phyloP scores from a whole-genome alignment of 257 asterid genomes.

The Verbena officinalis region DNA sequence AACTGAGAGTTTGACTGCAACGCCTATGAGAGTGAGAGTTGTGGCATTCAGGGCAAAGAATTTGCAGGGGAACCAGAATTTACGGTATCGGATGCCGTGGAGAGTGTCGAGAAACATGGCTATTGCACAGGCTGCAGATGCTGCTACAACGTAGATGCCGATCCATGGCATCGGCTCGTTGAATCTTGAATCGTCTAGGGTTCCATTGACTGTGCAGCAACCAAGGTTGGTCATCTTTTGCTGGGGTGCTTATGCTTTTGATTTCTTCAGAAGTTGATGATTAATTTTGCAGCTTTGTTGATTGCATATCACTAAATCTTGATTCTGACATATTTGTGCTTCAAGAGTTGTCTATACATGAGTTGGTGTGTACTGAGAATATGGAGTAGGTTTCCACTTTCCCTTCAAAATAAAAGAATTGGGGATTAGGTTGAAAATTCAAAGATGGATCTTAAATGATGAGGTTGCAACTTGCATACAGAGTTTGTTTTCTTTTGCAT shows the following conservation, averaged over 20 bases:
- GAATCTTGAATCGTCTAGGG: constrained; percentile 53
- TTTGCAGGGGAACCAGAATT: constrained; percentile 75
- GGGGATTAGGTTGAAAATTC: too few species aligned
- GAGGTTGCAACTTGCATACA: too few species aligned
- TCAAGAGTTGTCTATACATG: not conserved
- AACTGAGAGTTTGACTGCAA: constrained; percentile 74
- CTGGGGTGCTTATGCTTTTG: too few species aligned
- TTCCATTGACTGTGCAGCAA: constrained; percentile 59
- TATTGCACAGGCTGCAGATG: constrained; percentile 63
- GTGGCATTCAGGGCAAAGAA: constrained; percentile 84
- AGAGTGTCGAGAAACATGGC: constrained; percentile 57
- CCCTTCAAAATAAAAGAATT: too few species aligned
- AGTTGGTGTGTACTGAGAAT: not conserved
- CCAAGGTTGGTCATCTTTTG: constrained; percentile 50
- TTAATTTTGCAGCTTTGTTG: not conserved
- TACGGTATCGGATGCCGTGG: constrained; percentile 48
- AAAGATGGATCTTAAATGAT: too few species aligned
- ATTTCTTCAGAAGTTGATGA: not conserved
- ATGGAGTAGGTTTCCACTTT: not conserved
- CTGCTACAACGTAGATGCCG: constrained; percentile 61
- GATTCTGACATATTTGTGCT: not conserved
- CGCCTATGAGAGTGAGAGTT: constrained; percentile 61
- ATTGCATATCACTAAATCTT: not conserved
- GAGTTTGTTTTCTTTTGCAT: too few species aligned
- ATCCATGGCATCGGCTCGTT: constrained; percentile 75